These are phyloP conservation scores for Casuarina cunninghamiana DNA, from an alignment of 306 rosid species.

Conservation along the genomic window DNA sequence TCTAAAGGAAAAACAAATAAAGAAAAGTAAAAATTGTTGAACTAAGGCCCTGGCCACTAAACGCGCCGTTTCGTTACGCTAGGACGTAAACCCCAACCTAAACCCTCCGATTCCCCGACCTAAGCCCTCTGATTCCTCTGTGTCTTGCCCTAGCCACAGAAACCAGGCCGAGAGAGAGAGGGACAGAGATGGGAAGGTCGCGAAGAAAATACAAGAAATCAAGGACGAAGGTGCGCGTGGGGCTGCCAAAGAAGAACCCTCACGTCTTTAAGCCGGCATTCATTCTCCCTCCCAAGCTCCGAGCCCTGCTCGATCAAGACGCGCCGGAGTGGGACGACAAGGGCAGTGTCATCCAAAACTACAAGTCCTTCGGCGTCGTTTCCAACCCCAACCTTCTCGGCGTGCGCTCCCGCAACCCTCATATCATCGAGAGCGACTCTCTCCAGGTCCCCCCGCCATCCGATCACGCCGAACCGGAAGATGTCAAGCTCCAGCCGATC, in stretches of 20 bases:
- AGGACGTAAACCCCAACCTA: constrained; percentile 17
- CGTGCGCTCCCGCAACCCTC: constrained; percentile 54
- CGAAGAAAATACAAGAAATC: constrained; percentile 81
- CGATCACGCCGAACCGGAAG: constrained; percentile 19
- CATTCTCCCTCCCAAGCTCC: constrained; percentile 71
- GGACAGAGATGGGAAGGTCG: constrained; percentile 72
- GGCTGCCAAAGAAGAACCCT: constrained; percentile 70
- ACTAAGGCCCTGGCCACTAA: neutral
- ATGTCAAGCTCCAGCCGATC: constrained; percentile 15
- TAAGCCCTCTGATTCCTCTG: neutral
- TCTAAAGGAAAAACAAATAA: too few species aligned
- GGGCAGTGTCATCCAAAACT: constrained; percentile 66
- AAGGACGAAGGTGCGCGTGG: constrained; percentile 70
- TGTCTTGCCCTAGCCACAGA: constrained; percentile 8
- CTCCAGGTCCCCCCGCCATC: constrained; percentile 40
- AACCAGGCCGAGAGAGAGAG: constrained; percentile 2
- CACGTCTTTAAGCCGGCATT: constrained; percentile 70
- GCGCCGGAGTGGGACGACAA: constrained; percentile 61
- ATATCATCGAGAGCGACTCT: constrained; percentile 48
- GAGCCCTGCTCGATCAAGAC: constrained; percentile 35
- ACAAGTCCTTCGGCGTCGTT: constrained; percentile 71
- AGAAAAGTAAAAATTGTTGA: too few species aligned
- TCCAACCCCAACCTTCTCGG: constrained; percentile 72
- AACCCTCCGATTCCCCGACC: constrained; percentile 10
- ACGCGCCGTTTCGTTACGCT: neutral